phyloP scores from a whole-genome alignment of 495 filamentous ascomycete species.

The Jackrogersella minutella region DNA sequence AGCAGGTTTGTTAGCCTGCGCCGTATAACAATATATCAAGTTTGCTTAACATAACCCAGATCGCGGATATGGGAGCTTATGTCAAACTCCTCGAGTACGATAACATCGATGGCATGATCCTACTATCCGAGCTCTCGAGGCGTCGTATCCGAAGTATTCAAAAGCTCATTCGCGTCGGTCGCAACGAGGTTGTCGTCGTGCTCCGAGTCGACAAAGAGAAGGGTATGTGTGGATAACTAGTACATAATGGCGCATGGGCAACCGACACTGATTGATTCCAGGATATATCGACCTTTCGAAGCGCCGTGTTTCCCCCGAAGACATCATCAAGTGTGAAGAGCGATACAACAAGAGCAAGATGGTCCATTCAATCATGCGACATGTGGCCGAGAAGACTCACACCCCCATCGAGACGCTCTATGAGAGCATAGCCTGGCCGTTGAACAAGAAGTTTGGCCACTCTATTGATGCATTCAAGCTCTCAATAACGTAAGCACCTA shows the following conservation, averaged over 20 bases:
- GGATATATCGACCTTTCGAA: slow-evolving; percentile 99
- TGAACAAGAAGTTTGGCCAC: slow-evolving; percentile 97
- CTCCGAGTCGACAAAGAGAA: slow-evolving; percentile 99
- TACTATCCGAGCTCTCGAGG: slow-evolving; percentile 93
- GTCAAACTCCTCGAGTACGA: slow-evolving; percentile 99
- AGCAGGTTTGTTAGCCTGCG: slow-evolving; percentile 70
- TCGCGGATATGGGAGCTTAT: slow-evolving; percentile 99
- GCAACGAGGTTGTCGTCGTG: slow-evolving; percentile 98
- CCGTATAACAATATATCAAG: background rate
- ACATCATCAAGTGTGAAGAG: slow-evolving; percentile 98
- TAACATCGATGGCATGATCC: slow-evolving; percentile 99
- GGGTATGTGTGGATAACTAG: slow-evolving; percentile 59
- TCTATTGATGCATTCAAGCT: slow-evolving; percentile 98
- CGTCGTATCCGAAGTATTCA: slow-evolving; percentile 98
- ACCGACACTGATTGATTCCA: slow-evolving; percentile 27
- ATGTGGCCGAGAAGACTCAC: slow-evolving; percentile 95
- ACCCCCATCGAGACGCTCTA: slow-evolving; percentile 93
- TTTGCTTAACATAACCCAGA: slow-evolving; percentile 61
- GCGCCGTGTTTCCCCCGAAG: slow-evolving; percentile 95
- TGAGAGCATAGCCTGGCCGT: slow-evolving; percentile 92
- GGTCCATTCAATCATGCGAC: slow-evolving; percentile 96
- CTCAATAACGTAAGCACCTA: slow-evolving; percentile 82
- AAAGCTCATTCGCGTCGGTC: slow-evolving; percentile 96
- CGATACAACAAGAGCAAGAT: slow-evolving; percentile 99
- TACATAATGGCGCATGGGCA: slow-evolving; percentile 9